A percentile compares a stretch with the other conserved stretches of the same genome.
Evolutionary conservation across 768 basidiomycete genomes (phyloP).

Genomic region (Naganishia vishniacii): DNA sequence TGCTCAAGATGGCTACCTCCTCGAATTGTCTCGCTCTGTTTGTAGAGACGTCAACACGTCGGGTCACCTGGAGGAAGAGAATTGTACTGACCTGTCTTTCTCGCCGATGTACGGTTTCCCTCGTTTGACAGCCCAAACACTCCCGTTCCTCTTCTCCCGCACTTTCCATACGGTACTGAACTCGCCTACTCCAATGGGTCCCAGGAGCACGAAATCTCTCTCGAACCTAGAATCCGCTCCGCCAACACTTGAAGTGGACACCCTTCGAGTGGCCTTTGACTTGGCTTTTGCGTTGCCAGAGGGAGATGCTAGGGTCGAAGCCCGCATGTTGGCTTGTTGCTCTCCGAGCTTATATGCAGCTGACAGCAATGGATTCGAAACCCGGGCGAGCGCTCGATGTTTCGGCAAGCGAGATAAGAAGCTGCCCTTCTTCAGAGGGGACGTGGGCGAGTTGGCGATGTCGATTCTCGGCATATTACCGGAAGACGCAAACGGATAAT

Average conservation of each 20-base stretch:
- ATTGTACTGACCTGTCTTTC: slow-evolving; percentile 68
- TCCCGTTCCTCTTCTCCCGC: slow-evolving; percentile 52
- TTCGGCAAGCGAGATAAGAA: slow-evolving; percentile 19
- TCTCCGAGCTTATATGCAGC: slow-evolving; percentile 37
- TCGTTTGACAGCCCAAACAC: slow-evolving; percentile 80
- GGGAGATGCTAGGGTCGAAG: slow-evolving; percentile 28
- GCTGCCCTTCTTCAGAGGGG: slow-evolving; percentile 15
- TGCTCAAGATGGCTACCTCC: slow-evolving; percentile 85
- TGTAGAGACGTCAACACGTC: not conserved
- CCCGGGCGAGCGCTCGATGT: slow-evolving; percentile 37
- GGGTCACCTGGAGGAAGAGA: not conserved
- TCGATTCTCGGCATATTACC: not conserved
- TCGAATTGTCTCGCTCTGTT: slow-evolving; percentile 69
- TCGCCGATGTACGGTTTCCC: slow-evolving; percentile 78
- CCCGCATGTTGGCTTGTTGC: slow-evolving; percentile 16
- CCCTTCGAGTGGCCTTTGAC: slow-evolving; percentile 17
- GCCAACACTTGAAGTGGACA: slow-evolving; percentile 21
- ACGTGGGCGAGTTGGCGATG: slow-evolving; percentile 17
- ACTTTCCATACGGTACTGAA: slow-evolving; percentile 79
- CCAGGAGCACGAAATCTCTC: slow-evolving; percentile 73
- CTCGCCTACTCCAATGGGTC: slow-evolving; percentile 82
- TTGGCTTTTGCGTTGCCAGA: slow-evolving; percentile 31
- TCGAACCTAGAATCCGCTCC: slow-evolving; percentile 61
- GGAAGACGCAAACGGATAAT: slow-evolving; percentile 26
- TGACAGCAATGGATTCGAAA: slow-evolving; percentile 45